Percentiles rank a stretch among this genome's conserved stretches.
Conservation (phyloP, 371 early-diverging fungal genomes). For the Mucor circinelloides region DNA sequence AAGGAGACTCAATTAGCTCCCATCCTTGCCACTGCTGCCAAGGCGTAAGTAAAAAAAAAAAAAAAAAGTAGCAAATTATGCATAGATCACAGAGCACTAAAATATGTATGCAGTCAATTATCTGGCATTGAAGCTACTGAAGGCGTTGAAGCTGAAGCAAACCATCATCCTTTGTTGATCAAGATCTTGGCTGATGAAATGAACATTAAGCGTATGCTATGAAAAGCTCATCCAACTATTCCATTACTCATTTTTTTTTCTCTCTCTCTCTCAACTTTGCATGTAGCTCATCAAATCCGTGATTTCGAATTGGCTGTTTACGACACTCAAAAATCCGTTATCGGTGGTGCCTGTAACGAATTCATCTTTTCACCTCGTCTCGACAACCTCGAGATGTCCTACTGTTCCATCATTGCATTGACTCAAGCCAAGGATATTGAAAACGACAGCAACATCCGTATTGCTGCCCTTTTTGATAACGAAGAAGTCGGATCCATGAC, state of each 20-base stretch:
- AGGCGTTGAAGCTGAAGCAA: conserved; percentile 35
- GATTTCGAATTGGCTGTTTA: conserved; percentile 97
- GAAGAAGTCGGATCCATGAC: conserved; percentile 98
- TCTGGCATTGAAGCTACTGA: conserved; percentile 33
- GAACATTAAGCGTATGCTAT: conserved; percentile 63
- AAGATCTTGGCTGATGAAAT: conserved; percentile 76
- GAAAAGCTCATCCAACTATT: not conserved
- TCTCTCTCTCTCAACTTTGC: not conserved
- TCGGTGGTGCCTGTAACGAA: conserved; percentile 91
- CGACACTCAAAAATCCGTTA: conserved; percentile 69
- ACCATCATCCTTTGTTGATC: conserved; percentile 83
- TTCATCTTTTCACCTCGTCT: conserved; percentile 93
- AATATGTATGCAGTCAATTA: conserved; percentile 20
- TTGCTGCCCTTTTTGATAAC: conserved; percentile 94
- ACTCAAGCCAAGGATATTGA: conserved; percentile 55
- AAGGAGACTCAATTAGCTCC: conserved; percentile 93
- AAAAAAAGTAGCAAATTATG: not conserved
- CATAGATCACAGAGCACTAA: not conserved
- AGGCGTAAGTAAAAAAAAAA: conserved; percentile 56
- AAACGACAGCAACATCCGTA: conserved; percentile 79
- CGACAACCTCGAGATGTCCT: conserved; percentile 96
- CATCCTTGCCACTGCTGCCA: conserved; percentile 79
- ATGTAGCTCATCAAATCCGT: conserved; percentile 69
- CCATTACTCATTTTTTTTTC: not conserved
- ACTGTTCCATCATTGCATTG: conserved; percentile 71